phyloP scores from a whole-genome alignment of 495 filamentous ascomycete genomes.

The Penicillium subrubescens region DNA sequence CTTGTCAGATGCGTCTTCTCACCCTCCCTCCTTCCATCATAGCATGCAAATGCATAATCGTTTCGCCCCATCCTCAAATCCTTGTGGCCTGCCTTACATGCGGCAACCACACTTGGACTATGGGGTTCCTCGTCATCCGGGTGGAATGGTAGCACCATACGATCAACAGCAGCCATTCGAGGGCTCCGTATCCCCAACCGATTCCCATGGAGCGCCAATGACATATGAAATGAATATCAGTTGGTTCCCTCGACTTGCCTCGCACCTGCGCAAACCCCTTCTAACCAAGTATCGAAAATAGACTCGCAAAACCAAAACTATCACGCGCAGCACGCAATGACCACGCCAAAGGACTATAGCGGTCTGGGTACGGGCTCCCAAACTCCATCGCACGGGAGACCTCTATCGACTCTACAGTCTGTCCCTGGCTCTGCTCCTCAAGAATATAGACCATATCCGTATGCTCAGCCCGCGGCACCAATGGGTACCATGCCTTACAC shows the following conservation, averaged over 20 bases:
- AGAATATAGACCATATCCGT: constrained; percentile 41
- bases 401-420: constrained; percentile 34
- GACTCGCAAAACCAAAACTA: constrained; percentile 39
- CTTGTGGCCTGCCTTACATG: constrained; percentile 36
- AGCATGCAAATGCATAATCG: constrained; percentile 38
- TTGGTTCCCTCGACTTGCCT: constrained; percentile 10
- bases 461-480: constrained; percentile 34
- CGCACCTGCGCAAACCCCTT: background rate
- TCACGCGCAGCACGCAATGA: constrained; percentile 36
- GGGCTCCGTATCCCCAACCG: constrained; percentile 44
- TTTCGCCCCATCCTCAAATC: constrained; percentile 35
- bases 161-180: constrained; percentile 38
- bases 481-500: constrained; percentile 36
- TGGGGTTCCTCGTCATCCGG: constrained; percentile 31
- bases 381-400: constrained; percentile 32
- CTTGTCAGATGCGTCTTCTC: constrained; percentile 40
- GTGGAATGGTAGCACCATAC: constrained; percentile 35
- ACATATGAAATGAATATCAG: constrained; percentile 33
- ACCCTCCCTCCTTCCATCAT: constrained; percentile 31
- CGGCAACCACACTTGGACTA: constrained; percentile 40
- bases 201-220: constrained; percentile 26
- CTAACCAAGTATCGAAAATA: constrained; percentile 21
- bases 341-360: constrained; percentile 33
- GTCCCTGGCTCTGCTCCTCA: constrained; percentile 37
- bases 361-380: constrained; percentile 37